Evolutionary conservation across 2,329 filamentous ascomycete genomes (phyloP).

Genomic region (Fusarium nisikadoi): DNA sequence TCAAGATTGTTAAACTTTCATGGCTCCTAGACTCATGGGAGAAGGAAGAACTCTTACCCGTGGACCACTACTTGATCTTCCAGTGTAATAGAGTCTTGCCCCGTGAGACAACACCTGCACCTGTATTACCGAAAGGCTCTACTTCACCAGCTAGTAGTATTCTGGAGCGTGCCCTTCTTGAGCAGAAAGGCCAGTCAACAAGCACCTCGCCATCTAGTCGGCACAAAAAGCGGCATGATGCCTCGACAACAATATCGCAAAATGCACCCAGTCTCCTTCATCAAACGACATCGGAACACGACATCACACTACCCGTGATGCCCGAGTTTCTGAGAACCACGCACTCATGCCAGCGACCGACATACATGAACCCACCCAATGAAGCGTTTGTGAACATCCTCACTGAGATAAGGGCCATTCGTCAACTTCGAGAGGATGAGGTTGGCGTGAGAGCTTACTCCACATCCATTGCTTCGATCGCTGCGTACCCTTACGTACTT

Average conservation of each 20-base stretch:
- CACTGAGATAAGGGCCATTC: slow-evolving; percentile 76
- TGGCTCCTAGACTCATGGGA: slow-evolving; percentile 68
- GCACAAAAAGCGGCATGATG: slow-evolving; percentile 11
- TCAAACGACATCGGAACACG: slow-evolving; percentile 82
- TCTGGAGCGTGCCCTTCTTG: slow-evolving; percentile 37
- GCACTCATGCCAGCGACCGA: slow-evolving; percentile 85
- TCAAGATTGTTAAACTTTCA: slow-evolving; percentile 67
- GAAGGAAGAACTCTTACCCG: slow-evolving; percentile 56
- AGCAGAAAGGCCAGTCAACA: slow-evolving; percentile 7
- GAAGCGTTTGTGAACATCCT: slow-evolving; percentile 78
- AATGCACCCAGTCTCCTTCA: slow-evolving; percentile 62
- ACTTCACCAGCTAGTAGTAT: slow-evolving; percentile 28
- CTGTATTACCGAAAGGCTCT: not conserved
- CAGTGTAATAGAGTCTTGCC: slow-evolving; percentile 54
- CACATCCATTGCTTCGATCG: slow-evolving; percentile 82
- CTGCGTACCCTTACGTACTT: slow-evolving; percentile 76
- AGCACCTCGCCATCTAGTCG: slow-evolving; percentile 17
- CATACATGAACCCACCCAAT: slow-evolving; percentile 77
- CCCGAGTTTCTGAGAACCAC: slow-evolving; percentile 70
- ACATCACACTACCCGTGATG: slow-evolving; percentile 70
- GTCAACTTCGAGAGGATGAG: slow-evolving; percentile 77
- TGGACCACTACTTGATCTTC: slow-evolving; percentile 65
- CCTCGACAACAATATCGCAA: slow-evolving; percentile 7
- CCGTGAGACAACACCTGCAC: not conserved
- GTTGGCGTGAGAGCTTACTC: slow-evolving; percentile 89